Conservation (phyloP, 768 basidiomycete genomes). For the Mycena alexandri region DNA sequence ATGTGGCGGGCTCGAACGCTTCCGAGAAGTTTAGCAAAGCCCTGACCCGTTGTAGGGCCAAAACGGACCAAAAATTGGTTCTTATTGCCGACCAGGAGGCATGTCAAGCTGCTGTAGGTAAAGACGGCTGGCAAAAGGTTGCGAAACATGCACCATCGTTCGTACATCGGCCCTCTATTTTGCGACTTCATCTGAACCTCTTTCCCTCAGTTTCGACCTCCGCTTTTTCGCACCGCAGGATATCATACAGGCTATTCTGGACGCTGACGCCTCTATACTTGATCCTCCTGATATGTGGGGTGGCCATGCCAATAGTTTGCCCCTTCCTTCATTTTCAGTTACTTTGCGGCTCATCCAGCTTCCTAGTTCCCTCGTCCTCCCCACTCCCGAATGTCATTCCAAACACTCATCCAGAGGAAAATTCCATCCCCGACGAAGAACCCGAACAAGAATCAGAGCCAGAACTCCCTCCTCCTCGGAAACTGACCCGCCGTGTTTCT, state of each 20-base stretch:
- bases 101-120: conserved; percentile 65
- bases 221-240: conserved; percentile 59
- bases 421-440: conserved; percentile 49
- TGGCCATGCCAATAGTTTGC: conserved; percentile 27
- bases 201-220: conserved; percentile 52
- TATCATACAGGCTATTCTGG: conserved; percentile 65
- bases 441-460: conserved; percentile 39
- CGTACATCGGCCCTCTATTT: conserved; percentile 28
- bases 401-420: conserved; percentile 67
- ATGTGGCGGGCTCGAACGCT: conserved; percentile 57
- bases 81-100: conserved; percentile 64
- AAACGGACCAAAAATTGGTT: conserved; percentile 62
- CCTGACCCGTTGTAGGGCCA: conserved; percentile 65
- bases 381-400: conserved; percentile 63
- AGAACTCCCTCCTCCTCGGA: conserved; percentile 16
- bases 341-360: conserved; percentile 7
- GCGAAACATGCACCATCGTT: conserved; percentile 65
- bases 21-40: conserved; percentile 63
- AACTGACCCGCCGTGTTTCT: conserved; percentile 52
- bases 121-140: conserved; percentile 67
- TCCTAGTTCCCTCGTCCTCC: conserved; percentile 44
- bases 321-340: background rate
- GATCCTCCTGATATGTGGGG: conserved; percentile 35
- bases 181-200: background rate
- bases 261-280: conserved; percentile 50